Base-by-base conservation (phyloP, 306 rosid genomes). In the Amphicarpaea edgeworthii region DNA sequence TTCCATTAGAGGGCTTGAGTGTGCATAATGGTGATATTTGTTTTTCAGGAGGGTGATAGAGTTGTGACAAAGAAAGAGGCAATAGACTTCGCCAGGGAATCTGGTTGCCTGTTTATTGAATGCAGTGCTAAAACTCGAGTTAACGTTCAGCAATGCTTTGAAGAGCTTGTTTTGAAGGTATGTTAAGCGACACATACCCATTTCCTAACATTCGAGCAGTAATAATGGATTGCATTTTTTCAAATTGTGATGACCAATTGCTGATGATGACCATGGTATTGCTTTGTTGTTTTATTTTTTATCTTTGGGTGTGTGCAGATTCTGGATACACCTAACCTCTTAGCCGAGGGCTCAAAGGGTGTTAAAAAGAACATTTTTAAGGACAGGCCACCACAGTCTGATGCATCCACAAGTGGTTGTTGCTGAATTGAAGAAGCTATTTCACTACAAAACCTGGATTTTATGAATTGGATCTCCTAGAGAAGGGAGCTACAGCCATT, bases 41-140 rank as follows among this genome's bases (percentile, higher is more conserved):
- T 55, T 80, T 83, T 88, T 71, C 91, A 96, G 99, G 99, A 96
- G 72, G 69, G 90, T 47, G 86, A 90, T 69, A 87, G 99, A 66
- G 93, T 75, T 47, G 99, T 95, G 70, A 89, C 92, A 37, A 92
- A 95, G 79, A 92, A 90, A 83, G 99, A 95, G 88, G 99, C 97
- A 80, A 87, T 88, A 50, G 87, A 88, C 70, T 88, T 92, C 42
- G 98, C 99, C 61, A 79, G 99, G 87, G 97, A 96, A 79, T 90
- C 85, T 40, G 98, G 99, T 55, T 96, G 99, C 77, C 90, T 96
- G 28, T 96, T 92, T 81, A 88, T 73, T 11, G 99, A 96, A 84
- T 96, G 98, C 87, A 96, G 96, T 83, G 98, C 98, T 42, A 92
- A 96, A 96, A 96, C 99, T 83, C 93, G 96, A 73, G 93, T 85